These are phyloP conservation scores for Dalechampia spathulata DNA, from an alignment of 441 rosid genomes.

Conservation along the genomic window DNA sequence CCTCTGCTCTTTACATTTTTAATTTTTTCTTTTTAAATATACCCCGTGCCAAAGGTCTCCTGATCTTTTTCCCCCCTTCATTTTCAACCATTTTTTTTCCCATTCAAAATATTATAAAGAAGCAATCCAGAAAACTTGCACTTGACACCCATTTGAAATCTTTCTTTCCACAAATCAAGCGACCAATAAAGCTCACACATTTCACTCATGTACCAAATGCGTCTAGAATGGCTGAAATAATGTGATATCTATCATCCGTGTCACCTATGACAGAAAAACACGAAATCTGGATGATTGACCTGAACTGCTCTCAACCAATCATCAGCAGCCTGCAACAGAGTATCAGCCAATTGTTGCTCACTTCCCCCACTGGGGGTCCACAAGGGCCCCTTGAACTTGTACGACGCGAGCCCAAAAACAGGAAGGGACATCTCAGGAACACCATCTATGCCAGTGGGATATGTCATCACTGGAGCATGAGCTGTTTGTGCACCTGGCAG, in stretches of 20 bases:
- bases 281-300: slow-evolving; percentile 73
- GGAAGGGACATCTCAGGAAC: slow-evolving; percentile 43
- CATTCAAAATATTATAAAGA: not conserved
- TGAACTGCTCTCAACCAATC: slow-evolving; percentile 37
- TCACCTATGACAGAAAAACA: slow-evolving; percentile 51
- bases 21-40: too few relatives aligned
- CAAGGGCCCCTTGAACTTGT: slow-evolving; percentile 61
- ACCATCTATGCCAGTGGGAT: slow-evolving; percentile 27
- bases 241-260: slow-evolving; percentile 9
- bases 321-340: slow-evolving; percentile 49
- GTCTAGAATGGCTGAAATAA: slow-evolving; percentile 7
- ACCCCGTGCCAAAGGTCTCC: too few relatives aligned
- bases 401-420: slow-evolving; percentile 64
- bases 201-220: not conserved
- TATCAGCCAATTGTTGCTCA: slow-evolving; percentile 33
- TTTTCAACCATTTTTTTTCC: not conserved
- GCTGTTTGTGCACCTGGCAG: slow-evolving; percentile 32
- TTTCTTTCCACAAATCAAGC: slow-evolving; percentile 8
- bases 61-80: not conserved
- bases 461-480: slow-evolving; percentile 19
- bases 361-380: slow-evolving; percentile 44
- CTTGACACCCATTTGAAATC: slow-evolving; percentile 6
- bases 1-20: too few relatives aligned
- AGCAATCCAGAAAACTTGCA: slow-evolving; percentile 4
- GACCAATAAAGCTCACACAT: slow-evolving; percentile 1